Base-by-base conservation (phyloP, 164 flowering plant genomes). In the Amborella trichopoda region DNA sequence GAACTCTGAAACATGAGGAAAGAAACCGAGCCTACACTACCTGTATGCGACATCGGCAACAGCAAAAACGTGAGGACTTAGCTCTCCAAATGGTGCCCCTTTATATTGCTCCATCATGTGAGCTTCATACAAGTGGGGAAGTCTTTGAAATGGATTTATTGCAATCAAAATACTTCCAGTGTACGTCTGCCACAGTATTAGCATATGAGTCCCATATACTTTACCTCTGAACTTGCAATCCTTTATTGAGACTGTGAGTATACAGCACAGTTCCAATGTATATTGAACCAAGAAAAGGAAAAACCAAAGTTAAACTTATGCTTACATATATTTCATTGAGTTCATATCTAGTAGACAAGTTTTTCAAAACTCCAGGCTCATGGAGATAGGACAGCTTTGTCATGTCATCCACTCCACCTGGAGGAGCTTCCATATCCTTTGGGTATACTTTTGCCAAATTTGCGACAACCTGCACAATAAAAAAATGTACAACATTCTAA, bases 361-460 rank as follows among this genome's bases (percentile, higher is more conserved):
- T 89, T 43, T 84, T 80, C 48, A 89, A 50, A 40, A 84, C 83
- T 50, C 79, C 89, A 52, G 93, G 90, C 67, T 89, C 97, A 53
- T 89, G 87, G 58, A 89, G 61, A 63, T 89, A 89, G 5, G 84
- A 68, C 26, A 89, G 72, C 52, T 68, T 80, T 19, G 95, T 84
- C 97, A 89, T 89, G 70, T 84, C 95, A 61, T 80, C 93, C 24
- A 84, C 78, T 57, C 95, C 95, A 21, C 65, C 75, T 19, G 72
- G 63, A 46, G 84, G 89, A 52, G 69, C 76, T 49, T 88, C 93
- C 69, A 60, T 57, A 44, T 88, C 93, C 58, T 73, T 82, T 2
- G 84, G 93, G 53, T 76, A 69, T 28, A 80, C 23, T 40, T 68
- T 73, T 58, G 87, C 70, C 28, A 88, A 30, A n/a, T 62, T 68